Base-by-base conservation (phyloP, 495 filamentous ascomycete species). In the Hypoxylon fragiforme region DNA sequence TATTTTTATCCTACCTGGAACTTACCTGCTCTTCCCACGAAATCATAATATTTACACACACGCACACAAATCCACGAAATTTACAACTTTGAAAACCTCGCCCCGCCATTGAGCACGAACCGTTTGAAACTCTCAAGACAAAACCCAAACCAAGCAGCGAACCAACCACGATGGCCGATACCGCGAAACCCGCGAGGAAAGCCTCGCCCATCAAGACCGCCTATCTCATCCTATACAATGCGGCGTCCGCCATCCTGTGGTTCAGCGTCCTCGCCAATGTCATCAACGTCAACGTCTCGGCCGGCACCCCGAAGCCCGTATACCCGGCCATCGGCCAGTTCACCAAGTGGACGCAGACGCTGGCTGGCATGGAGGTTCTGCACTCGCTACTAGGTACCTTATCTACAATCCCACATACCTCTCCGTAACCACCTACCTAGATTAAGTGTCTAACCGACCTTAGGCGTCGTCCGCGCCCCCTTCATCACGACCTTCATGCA, bases 181-280 rank as follows among this genome's bases (percentile, higher is more conserved):
- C 26, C n/a, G 12, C 48, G 40, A 66, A 66, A 35, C 60, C 63
- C 30, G 42, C 38, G 20, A 60, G 50, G 49, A 67, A 60, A 44
- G 39, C 62, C n/a, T 72, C 69, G 40, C 58, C 65, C 21, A 50
- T 66, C 60, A 79, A 76, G 54, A 81, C 72, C 41, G 73, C 68
- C 61, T 95, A 95, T 74, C 83, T 97, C 32, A 79, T 88, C 68
- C 68, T 81, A 65, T 98, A 97, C 82, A 98, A 97, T 70, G 72
- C 82, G 57, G 60, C 85, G 53, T 90, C 82, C 57, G 83, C 88
- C 46, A 46, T 84, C 35, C 78, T 91, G 52, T 98, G 94, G 94
- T 64, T 77, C 13, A 77, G 76, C 20, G 82, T 94, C 44, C 78
- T 95, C 45, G 73, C 79, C 42, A 83, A 86, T 39, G 65, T 64